Percentiles rank a stretch among this genome's conserved stretches.
phyloP scores from a whole-genome alignment of 192 early-diverging fungal species.

The Backusella liffmaniae region DNA sequence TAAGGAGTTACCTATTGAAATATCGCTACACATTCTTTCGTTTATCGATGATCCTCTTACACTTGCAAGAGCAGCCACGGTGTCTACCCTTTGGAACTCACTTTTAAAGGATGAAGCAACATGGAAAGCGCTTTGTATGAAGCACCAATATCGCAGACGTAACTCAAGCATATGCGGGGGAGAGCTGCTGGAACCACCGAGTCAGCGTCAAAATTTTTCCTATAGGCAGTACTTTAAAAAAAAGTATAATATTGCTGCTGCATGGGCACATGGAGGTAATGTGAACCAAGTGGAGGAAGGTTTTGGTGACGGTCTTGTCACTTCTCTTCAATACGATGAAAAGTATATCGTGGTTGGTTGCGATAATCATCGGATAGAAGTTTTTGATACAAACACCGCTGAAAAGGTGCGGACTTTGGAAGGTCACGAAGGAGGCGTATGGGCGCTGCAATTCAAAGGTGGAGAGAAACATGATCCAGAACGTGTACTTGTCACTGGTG shows the following conservation, averaged over 20 bases:
- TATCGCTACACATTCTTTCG: slow-evolving; percentile 77
- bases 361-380: slow-evolving; percentile 92
- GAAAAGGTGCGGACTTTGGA: slow-evolving; percentile 66
- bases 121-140: slow-evolving; percentile 43
- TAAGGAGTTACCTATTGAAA: slow-evolving; percentile 71
- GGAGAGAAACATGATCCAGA: slow-evolving; percentile 46
- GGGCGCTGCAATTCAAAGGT: slow-evolving; percentile 83
- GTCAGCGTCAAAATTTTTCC: slow-evolving; percentile 33
- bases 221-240: slow-evolving; percentile 57
- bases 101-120: slow-evolving; percentile 51
- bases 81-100: slow-evolving; percentile 60
- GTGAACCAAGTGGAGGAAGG: slow-evolving; percentile 54
- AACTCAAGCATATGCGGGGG: slow-evolving; percentile 33
- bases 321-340: slow-evolving; percentile 93
- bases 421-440: slow-evolving; percentile 95
- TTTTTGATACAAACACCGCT: slow-evolving; percentile 87
- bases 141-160: slow-evolving; percentile 36
- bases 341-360: slow-evolving; percentile 93
- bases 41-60: slow-evolving; percentile 82
- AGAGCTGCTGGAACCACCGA: slow-evolving; percentile 32
- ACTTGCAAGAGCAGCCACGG: slow-evolving; percentile 71
- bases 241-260: slow-evolving; percentile 49
- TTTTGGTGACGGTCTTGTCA: slow-evolving; percentile 74
- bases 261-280: slow-evolving; percentile 51
- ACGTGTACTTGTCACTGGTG: slow-evolving; percentile 86